A percentile compares a stretch with the other conserved stretches of the same genome.
phyloP scores from a whole-genome alignment of 2,329 filamentous ascomycete genomes.

The Arthrobotrys iridis region DNA sequence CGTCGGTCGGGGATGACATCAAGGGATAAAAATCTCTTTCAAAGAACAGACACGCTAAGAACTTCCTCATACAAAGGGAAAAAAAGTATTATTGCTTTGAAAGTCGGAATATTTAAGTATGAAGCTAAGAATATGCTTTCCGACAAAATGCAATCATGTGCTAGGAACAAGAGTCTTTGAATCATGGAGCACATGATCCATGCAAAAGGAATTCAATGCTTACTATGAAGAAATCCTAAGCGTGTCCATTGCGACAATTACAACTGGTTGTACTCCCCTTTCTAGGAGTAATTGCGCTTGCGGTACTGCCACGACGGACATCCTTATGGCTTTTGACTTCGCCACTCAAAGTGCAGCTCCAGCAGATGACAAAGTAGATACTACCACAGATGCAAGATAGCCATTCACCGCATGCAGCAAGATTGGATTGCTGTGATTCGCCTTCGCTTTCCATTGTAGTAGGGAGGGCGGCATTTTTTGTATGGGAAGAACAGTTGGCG shows the following conservation, averaged over 20 bases:
- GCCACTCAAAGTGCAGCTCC: constrained; percentile 49
- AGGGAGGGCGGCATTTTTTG: constrained; percentile 7
- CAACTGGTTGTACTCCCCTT: constrained; percentile 32
- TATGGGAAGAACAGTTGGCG: constrained; percentile 40
- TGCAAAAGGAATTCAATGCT: no score
- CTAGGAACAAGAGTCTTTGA: no score
- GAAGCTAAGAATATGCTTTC: no score
- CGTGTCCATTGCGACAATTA: constrained; percentile 1
- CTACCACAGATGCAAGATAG: constrained; percentile 42
- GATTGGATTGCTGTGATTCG: constrained; percentile 37
- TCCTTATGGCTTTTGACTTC: constrained; percentile 48
- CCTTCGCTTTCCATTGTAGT: constrained; percentile 14
- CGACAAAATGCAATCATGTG: no score
- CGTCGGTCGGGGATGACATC: no score
- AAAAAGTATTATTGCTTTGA: no score
- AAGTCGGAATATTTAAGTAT: no score
- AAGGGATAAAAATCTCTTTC: no score
- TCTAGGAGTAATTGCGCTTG: not conserved
- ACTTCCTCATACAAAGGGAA: no score
- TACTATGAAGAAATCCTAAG: not conserved
- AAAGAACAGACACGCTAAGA: no score
- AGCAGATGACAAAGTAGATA: constrained; percentile 49
- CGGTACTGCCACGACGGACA: constrained; percentile 15
- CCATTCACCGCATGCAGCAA: constrained; percentile 48
- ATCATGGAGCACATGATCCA: no score